Base-by-base conservation (phyloP, 805 yeast species). In the Candida jianshihensis region DNA sequence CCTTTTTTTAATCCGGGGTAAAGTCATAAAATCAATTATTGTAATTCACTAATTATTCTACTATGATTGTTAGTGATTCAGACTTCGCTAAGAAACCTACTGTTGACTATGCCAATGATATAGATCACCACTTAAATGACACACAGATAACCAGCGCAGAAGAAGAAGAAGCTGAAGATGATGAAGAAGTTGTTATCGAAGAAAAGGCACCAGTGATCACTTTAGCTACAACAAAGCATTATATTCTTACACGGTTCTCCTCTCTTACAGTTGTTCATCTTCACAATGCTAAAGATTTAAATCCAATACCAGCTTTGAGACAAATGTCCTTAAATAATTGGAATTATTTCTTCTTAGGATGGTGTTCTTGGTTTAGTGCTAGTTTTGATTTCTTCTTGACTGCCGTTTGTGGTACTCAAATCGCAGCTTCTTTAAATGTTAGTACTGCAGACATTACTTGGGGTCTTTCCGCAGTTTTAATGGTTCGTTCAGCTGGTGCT, bases 401-500 rank as follows among this genome's bases (percentile, higher is more conserved):
- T 6, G 69, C 82, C 15, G 66, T 78, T 32, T 70, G 77, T 33
- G 78, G 73, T n/a, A 40, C 70, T 1, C 57, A 61, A 13, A 66
- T 81, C 34, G 81, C 85, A 19, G 51, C 56, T 24, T 54, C 71
- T 4, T 66, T 81, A 37, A 61, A 62, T 30, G 64, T 58, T 15
- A 35, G 64, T 4, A 68, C 74, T 17, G 60, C 66, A 22, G 73
- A 70, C 34, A 70, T 81, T 46, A 76, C 87, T 6, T 80, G 85
- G 84, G 88, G 87, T 36, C 67, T 81, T 41, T 76, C 85, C 16
- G 68, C 81, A 39, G 87, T 80, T 27, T 66, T 81, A 29, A 80
- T 81, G 85, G 67, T 81, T 38, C 67, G 89, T 38, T 71, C 84
- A 3, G 76, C 76, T 3, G 89, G 89, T 30, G 87, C 89, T 1